Evolutionary conservation across 352 stramenopile genomes (phyloP).

Genomic region (Phytophthora pinifolia): DNA sequence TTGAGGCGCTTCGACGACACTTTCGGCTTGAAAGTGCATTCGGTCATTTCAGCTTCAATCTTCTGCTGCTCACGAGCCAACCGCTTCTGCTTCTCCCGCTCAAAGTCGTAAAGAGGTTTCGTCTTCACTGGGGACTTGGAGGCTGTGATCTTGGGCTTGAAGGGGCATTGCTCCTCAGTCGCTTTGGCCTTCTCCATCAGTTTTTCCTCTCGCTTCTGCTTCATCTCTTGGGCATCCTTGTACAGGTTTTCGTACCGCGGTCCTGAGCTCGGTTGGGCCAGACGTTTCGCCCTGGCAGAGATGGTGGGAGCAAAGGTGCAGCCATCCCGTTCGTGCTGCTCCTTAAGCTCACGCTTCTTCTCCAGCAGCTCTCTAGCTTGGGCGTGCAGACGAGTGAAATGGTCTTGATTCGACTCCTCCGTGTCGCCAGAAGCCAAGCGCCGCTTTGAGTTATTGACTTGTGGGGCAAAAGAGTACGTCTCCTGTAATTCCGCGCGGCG

Average conservation of each 20-base stretch:
- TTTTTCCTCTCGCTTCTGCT: constrained; percentile 72
- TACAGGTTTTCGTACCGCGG: constrained; percentile 81
- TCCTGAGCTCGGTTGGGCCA: constrained; percentile 35
- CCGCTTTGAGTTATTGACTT: constrained; percentile 63
- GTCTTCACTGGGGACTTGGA: constrained; percentile 58
- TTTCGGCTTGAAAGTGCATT: constrained; percentile 76
- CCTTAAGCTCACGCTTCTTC: constrained; percentile 58
- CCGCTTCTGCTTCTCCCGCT: constrained; percentile 71
- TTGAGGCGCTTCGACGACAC: constrained; percentile 49
- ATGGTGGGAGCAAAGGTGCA: constrained; percentile 75
- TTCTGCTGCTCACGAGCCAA: constrained; percentile 74
- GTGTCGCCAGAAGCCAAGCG: constrained; percentile 28
- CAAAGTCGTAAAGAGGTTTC: constrained; percentile 67
- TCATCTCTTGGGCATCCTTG: constrained; percentile 60
- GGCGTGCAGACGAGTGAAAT: constrained; percentile 53
- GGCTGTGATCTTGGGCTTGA: constrained; percentile 75
- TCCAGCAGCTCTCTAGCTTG: constrained; percentile 52
- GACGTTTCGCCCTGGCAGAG: constrained; percentile 57
- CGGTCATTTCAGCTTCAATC: constrained; percentile 54
- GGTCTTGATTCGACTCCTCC: constrained; percentile 36
- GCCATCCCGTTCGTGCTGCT: constrained; percentile 48
- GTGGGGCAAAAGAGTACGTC: constrained; percentile 55
- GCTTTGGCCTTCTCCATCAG: constrained; percentile 55
- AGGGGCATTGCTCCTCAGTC: constrained; percentile 64
- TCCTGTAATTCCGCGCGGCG: constrained; percentile 52